Evolutionary conservation across 345 rosid species (phyloP), one percentile per base, ranked within the genome.

Genomic region (Draba incana): DNA sequence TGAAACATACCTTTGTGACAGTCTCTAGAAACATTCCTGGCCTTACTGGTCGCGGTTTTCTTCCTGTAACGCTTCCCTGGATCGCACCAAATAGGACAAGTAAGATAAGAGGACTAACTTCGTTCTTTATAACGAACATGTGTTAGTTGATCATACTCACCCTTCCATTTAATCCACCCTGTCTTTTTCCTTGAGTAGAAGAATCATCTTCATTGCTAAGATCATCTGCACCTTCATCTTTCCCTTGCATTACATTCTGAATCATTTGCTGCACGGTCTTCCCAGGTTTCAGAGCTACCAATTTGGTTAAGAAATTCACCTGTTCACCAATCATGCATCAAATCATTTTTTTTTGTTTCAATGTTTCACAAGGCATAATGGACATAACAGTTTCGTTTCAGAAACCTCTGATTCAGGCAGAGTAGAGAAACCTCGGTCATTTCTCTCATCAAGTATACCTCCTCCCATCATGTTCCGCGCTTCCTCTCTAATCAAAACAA

Each of bases 11-110:
- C 96, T 90, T 93, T 55, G 98, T 81, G 57, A 93, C 92, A 31
- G 97, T 90, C 79, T 92, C 96, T 52, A 92, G 86, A 82, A 90
- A 90, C 92, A 93, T 93, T 78, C 98, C 96, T 24, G 95, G 95
- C 35, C 95, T 91, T 55, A 90, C 97, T 45, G 96, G 98, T 71
- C 81, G 84, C 12, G 98, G 94, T 78, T 85, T 90, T 69, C 81
- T 77, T 72, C 92, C 92, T 4, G 88, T 83, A 58, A 88, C 73
- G 44, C 89, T 93, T 73, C 70, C 85, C 98, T 93, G 86, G 51
- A 46, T 57, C 57, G 48, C 37, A 57, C 56, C 38, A 73, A 78
- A 64, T 46, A 64, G 28, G 43, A 55, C 23, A 63, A 64, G 41
- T 52, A 35, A 37, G 44, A 27, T 24, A 5, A 8, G 2, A 38